Base-by-base conservation (phyloP, 2,329 filamentous ascomycete species). In the Fusarium buxicola region DNA sequence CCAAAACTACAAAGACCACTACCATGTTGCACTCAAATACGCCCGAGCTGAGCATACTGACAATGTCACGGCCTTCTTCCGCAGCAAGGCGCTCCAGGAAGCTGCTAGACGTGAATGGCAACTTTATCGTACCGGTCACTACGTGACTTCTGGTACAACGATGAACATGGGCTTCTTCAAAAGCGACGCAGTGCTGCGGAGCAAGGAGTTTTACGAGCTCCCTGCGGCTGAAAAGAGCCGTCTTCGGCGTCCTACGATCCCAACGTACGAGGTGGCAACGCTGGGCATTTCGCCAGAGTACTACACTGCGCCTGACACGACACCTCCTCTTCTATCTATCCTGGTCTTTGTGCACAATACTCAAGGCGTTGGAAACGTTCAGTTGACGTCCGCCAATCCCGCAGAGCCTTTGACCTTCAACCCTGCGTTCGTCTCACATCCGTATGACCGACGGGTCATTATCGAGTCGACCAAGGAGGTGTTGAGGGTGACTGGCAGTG, bases 161-260 rank as follows among this genome's bases (percentile, higher is more conserved):
- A 55, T 64, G 61, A 60, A 49, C 15, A 54, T 59, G 58, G 61
- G 61, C 21, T 64, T 62, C 50, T 62, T 62, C 58, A 64, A 62
- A 47, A 62, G 58, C 39, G 24, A 56, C 4, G 50, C 21, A 4
- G 58, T 64, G 13, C 16, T 50, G 5, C 9, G 10, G 4, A 59
- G 58, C 39, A 24, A 53, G 9, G 61, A 64, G 47, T 62, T 64
- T 34, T n/a, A 45, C 1, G 24, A 46, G 1, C 43, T 64, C 1
- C 46, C 54, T 1, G n/a, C 7, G 4, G 32, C 28, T 0, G 61
- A 64, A 38, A 40, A 35, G 21, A 24, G 30, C 4, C 54, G 58
- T 1, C 35, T 64, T 18, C 40, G 25, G 10, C 50, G 43, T 12
- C 58, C 61, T 5, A 51, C 58, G 0, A 62, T 64, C 10, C 61